Conservation (phyloP, 495 filamentous ascomycete genomes). For the Letharia columbiana region DNA sequence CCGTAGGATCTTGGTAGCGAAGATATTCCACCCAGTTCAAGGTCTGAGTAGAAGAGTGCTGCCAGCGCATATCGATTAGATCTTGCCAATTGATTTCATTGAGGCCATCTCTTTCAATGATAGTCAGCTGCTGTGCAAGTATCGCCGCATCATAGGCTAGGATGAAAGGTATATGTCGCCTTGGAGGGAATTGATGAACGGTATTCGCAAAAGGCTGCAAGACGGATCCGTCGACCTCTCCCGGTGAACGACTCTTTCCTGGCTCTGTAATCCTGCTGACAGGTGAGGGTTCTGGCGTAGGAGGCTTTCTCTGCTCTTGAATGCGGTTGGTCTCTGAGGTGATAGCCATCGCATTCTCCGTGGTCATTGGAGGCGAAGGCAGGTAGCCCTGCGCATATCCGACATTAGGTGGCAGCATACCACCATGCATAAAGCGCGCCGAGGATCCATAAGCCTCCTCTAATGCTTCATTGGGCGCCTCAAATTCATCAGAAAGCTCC, state of each 20-base stretch:
- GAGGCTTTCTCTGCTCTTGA: slow-evolving; percentile 37
- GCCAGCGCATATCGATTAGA: slow-evolving; percentile 90
- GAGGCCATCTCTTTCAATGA: slow-evolving; percentile 93
- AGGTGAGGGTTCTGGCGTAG: slow-evolving; percentile 47
- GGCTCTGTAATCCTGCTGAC: slow-evolving; percentile 20
- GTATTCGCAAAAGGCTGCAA: slow-evolving; percentile 23
- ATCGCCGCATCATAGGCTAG: slow-evolving; percentile 83
- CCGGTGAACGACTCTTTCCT: slow-evolving; percentile 18
- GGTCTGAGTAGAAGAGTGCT: slow-evolving; percentile 54
- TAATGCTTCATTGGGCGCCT: slow-evolving; percentile 41
- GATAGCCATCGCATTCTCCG: slow-evolving; percentile 50
- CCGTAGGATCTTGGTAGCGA: slow-evolving; percentile 66
- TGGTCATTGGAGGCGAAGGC: slow-evolving; percentile 71
- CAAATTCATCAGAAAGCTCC: slow-evolving; percentile 63
- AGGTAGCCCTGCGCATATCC: slow-evolving; percentile 59
- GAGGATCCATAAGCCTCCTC: slow-evolving; percentile 33
- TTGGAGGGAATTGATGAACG: slow-evolving; percentile 24
- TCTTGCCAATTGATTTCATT: slow-evolving; percentile 98
- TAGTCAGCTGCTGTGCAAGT: slow-evolving; percentile 86
- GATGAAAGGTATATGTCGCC: slow-evolving; percentile 75
- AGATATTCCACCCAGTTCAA: slow-evolving; percentile 90
- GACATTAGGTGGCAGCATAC: slow-evolving; percentile 40
- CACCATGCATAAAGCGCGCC: slow-evolving; percentile 29
- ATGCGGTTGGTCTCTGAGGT: slow-evolving; percentile 35
- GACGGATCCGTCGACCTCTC: slow-evolving; percentile 17